Conservation (phyloP, 805 yeast genomes). For the Sungouiella thailandica region DNA sequence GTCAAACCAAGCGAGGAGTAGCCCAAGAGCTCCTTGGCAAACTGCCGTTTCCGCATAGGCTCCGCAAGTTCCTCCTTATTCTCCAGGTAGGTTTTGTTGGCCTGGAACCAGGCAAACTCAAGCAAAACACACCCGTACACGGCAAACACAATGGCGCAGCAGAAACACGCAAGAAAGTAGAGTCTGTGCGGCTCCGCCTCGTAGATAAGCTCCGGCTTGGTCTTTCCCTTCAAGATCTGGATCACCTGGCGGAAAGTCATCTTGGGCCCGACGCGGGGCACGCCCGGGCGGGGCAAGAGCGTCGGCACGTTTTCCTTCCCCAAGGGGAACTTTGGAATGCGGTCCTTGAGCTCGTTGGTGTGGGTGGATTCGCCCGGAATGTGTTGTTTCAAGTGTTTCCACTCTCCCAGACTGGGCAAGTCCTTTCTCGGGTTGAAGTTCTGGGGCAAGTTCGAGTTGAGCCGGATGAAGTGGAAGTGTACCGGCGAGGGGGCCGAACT, state of each 20-base stretch:
- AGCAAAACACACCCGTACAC: conserved; percentile 61
- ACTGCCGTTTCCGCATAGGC: conserved; percentile 38
- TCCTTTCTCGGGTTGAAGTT: conserved; percentile 25
- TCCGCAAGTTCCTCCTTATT: conserved; percentile 45
- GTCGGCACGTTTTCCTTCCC: conserved; percentile 62
- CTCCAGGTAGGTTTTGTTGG: conserved; percentile 47
- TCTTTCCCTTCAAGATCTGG: conserved; percentile 47
- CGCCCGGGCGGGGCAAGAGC: conserved; percentile 68
- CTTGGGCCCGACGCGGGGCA: conserved; percentile 62
- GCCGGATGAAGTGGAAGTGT: conserved; percentile 7
- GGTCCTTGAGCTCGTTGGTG: conserved; percentile 44
- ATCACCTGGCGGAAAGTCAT: conserved; percentile 59
- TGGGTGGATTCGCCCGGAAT: conserved; percentile 52
- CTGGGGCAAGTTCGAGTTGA: conserved; percentile 27
- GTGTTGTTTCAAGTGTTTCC: conserved; percentile 41
- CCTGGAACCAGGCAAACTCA: conserved; percentile 51
- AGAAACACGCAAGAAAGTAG: conserved; percentile 65
- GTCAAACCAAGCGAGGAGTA: conserved; percentile 26
- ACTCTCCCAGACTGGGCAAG: conserved; percentile 33
- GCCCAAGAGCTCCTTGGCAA: conserved; percentile 25
- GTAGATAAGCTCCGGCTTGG: conserved; percentile 68
- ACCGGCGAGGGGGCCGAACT: not conserved
- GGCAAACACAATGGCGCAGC: conserved; percentile 62
- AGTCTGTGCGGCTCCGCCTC: conserved; percentile 81
- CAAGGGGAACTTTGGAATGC: conserved; percentile 65